Evolutionary conservation across 352 stramenopile genomes (phyloP).

Genomic region (Phytophthora brassicae): DNA sequence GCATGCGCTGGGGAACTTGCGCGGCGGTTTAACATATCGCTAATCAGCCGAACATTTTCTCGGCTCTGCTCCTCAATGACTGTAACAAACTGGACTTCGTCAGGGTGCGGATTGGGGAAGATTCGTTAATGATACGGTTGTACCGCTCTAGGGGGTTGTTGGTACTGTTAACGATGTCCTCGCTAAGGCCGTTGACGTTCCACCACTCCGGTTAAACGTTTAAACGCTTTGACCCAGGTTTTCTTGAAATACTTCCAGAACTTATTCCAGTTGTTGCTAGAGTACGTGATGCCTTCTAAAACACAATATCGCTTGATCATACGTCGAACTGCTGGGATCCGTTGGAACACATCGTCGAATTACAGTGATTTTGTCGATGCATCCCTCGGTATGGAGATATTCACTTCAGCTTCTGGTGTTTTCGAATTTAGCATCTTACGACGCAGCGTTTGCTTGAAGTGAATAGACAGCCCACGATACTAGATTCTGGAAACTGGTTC

Average conservation of each 20-base stretch:
- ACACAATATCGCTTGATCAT: not conserved
- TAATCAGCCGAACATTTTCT: no score
- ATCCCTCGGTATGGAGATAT: not conserved
- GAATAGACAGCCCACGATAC: conserved; percentile 8
- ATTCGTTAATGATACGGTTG: not conserved
- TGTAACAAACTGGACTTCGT: no score
- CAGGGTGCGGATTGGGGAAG: no score
- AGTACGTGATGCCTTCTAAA: not conserved
- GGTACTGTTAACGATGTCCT: not conserved
- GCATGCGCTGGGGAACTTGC: no score
- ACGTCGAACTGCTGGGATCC: no score
- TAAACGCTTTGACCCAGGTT: conserved; percentile 2
- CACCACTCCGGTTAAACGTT: no score
- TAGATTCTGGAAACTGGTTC: no score
- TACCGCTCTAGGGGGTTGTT: not conserved
- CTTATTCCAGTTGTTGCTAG: not conserved
- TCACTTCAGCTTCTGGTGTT: conserved; percentile 2
- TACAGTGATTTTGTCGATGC: not conserved
- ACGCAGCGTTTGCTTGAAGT: conserved; percentile 12
- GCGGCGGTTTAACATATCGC: no score
- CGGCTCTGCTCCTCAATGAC: no score
- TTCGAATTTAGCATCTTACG: conserved; percentile 10
- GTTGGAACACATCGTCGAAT: not conserved
- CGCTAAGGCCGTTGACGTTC: not conserved
- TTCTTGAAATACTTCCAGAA: conserved; percentile 12